Evolutionary conservation across 768 basidiomycete genomes (phyloP), one percentile per base, ranked within the genome.

Genomic region (Rhizopogon vinicolor): DNA sequence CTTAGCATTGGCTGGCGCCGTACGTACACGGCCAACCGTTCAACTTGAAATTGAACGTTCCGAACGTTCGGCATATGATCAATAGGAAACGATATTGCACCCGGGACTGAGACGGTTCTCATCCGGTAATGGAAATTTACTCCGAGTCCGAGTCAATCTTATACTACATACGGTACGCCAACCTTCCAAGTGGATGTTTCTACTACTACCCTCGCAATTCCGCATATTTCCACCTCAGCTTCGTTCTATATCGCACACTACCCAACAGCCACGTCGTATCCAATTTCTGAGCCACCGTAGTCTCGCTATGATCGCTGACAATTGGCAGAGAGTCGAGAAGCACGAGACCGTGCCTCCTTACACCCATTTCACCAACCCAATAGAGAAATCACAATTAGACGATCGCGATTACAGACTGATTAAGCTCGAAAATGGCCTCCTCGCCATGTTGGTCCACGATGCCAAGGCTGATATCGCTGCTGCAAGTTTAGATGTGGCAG

Each of bases 401-500:
- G 85, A 90, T 62, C 76, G 93, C 56, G 79, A 85, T 14, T 96
- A 97, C 68, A 76, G 87, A 49, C 68, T 94, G 45, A 88, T 99
- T 58, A 78, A 78, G 46, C 81, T 99, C n/a, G 78, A 85, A 7
- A 99, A 98, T 65, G 93, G 90, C 3, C 73, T 99, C n/a, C 86
- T 91, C 58, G 93, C 86, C 1, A 82, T 88, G 60, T 71, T 99
- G 25, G 78, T 98, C 13, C 86, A 86, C 53, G 96, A 99, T 67
- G 72, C 81, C 0, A 85, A 84, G 59, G 85, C 95, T 5, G 97
- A 99, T 74, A 97, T 95, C 72, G 90, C 93, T 10, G 92, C 94
- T 0, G 97, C 96, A 2, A 91, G 92, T 65, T 78, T 99, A 64
- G 91, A 96, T 71, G 93, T 98, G 51, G 87, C 88, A 37, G 94